Percentiles rank a stretch among this genome's conserved stretches.
Conservation (phyloP, 345 rosid species). For the Hibiscus tridactylites region DNA sequence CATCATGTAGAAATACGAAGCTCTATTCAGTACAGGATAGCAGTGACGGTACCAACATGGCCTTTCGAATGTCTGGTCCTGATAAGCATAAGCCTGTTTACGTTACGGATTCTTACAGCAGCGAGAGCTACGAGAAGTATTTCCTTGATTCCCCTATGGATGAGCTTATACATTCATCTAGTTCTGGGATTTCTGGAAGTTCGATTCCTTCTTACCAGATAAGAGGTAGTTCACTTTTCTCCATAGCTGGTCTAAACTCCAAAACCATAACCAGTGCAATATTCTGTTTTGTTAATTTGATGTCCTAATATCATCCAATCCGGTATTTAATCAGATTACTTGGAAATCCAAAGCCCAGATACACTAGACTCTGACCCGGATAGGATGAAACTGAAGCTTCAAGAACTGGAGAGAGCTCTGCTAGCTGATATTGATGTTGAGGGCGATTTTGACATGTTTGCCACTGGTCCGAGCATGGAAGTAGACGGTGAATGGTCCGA, state of each 20-base stretch:
- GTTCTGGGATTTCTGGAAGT: constrained; percentile 50
- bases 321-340: constrained; percentile 27
- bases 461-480: constrained; percentile 53
- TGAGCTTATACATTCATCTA: constrained; percentile 43
- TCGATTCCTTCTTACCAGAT: constrained; percentile 43
- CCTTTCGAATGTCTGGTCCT: constrained; percentile 36
- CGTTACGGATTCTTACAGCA: constrained; percentile 44
- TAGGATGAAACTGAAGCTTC: constrained; percentile 62
- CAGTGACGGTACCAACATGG: constrained; percentile 29
- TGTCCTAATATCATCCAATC: constrained; percentile 25
- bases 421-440: constrained; percentile 43
- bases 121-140: constrained; percentile 74
- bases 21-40: constrained; percentile 47
- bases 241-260: constrained; percentile 23
- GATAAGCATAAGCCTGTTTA: constrained; percentile 50
- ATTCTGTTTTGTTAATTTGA: constrained; percentile 24
- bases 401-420: constrained; percentile 80
- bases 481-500: constrained; percentile 78
- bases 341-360: constrained; percentile 43
- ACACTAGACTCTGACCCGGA: constrained; percentile 45
- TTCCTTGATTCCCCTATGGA: constrained; percentile 66
- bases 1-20: constrained; percentile 46
- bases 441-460: constrained; percentile 34
- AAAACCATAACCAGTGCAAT: constrained; percentile 20
- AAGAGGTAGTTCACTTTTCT: constrained; percentile 37